These are phyloP conservation scores for Fragaria ananassa DNA, from an alignment of 306 rosid genomes.

Conservation along the genomic window DNA sequence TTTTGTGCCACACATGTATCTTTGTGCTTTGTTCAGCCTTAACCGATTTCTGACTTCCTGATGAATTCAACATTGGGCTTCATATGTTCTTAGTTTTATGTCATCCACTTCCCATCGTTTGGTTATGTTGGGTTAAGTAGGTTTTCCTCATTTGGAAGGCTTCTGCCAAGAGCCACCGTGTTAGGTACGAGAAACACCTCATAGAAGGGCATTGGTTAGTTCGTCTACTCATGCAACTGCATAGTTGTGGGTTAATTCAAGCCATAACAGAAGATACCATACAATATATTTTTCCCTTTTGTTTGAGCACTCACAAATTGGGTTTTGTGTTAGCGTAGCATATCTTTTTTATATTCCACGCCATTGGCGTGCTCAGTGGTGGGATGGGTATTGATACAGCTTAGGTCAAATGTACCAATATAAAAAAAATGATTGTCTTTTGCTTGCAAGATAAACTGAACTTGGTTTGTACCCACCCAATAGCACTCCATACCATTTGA, in stretches of 20 bases:
- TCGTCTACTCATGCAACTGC: not conserved
- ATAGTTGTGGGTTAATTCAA: not conserved
- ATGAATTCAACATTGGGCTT: not conserved
- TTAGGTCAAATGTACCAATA: not conserved
- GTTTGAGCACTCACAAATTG: not conserved
- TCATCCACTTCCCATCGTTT: not conserved
- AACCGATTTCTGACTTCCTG: not conserved
- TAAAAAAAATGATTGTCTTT: not conserved
- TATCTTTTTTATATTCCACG: not conserved
- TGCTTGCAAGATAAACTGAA: not conserved
- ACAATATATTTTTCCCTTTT: not conserved
- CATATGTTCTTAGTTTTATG: not conserved
- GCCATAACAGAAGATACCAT: not conserved
- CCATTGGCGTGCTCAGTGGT: not conserved
- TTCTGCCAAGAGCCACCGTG: not conserved
- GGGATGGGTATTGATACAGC: not conserved
- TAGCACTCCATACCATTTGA: not conserved
- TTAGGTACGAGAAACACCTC: not conserved
- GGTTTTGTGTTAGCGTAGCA: not conserved
- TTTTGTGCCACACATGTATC: not conserved
- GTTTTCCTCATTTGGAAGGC: not conserved
- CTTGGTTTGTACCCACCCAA: not conserved
- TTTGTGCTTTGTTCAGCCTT: not conserved
- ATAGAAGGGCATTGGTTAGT: not conserved
- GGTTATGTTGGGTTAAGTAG: not conserved